Percentiles rank a stretch among this genome's conserved stretches.
Evolutionary conservation across 495 filamentous ascomycete species (phyloP).

Genomic region (Pyrenopolyporus hunteri): DNA sequence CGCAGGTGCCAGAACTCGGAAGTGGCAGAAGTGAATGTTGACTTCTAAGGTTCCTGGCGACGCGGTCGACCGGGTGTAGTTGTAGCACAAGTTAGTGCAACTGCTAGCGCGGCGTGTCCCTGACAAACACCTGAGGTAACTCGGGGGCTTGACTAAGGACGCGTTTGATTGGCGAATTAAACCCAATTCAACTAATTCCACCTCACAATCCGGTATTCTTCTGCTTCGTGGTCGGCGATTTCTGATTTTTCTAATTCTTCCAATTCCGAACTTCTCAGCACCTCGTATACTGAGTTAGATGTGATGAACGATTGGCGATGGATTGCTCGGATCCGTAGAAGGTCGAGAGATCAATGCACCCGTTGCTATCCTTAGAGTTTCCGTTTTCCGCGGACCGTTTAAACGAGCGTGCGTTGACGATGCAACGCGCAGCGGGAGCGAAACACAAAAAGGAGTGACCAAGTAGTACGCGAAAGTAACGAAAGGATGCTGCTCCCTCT

Average conservation of each 20-base stretch:
- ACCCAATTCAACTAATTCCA: slow-evolving; percentile 28
- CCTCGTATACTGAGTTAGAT: neutral
- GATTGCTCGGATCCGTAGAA: slow-evolving; percentile 10
- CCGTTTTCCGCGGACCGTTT: slow-evolving; percentile 27
- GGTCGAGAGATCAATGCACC: slow-evolving; percentile 10
- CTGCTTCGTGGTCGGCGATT: slow-evolving; percentile 10
- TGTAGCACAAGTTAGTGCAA: slow-evolving; percentile 21
- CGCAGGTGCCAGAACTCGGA: slow-evolving; percentile 29
- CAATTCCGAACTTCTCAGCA: slow-evolving; percentile 5
- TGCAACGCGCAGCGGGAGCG: slow-evolving; percentile 34
- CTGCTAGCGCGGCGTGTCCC: slow-evolving; percentile 28
- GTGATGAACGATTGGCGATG: slow-evolving; percentile 28
- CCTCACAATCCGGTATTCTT: slow-evolving; percentile 8
- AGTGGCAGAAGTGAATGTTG: slow-evolving; percentile 28
- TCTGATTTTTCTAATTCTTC: slow-evolving; percentile 9
- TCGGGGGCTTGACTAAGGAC: slow-evolving; percentile 13
- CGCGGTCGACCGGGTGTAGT: slow-evolving; percentile 24
- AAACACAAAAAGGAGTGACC: slow-evolving; percentile 32
- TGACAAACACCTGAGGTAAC: slow-evolving; percentile 19
- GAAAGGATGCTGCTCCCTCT: slow-evolving; percentile 36
- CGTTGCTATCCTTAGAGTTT: slow-evolving; percentile 12
- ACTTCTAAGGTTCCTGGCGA: slow-evolving; percentile 31
- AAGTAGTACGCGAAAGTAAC: slow-evolving; percentile 38
- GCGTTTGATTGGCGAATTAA: slow-evolving; percentile 38
- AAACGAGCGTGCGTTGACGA: slow-evolving; percentile 33